phyloP scores from a whole-genome alignment of 1,284 basidiomycete genomes.

The Heimioporus retisporus region DNA sequence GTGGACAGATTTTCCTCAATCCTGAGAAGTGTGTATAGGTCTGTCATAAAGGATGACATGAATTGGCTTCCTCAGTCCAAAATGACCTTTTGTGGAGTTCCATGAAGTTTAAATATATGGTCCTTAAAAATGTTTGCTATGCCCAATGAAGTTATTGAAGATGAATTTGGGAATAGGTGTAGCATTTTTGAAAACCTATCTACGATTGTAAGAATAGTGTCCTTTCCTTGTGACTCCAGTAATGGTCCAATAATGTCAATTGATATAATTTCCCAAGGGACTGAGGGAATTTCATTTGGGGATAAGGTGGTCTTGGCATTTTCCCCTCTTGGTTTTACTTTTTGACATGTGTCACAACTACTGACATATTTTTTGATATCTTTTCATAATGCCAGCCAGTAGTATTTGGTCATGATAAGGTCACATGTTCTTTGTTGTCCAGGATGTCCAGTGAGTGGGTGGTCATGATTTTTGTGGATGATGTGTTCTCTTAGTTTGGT shows the following conservation, averaged over 20 bases:
- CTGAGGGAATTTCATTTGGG: background rate
- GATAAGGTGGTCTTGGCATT: background rate
- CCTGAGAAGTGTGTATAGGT: conserved; percentile 23
- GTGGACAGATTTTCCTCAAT: no score
- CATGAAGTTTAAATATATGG: conserved; percentile 42
- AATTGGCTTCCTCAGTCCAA: conserved; percentile 46
- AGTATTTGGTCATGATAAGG: conserved; percentile 1
- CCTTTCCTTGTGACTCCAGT: conserved; percentile 42
- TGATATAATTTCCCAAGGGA: background rate
- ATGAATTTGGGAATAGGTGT: background rate
- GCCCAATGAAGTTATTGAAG: background rate
- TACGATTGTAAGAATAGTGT: conserved; percentile 50
- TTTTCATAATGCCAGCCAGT: background rate
- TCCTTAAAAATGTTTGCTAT: conserved; percentile 2
- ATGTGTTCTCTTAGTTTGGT: no score
- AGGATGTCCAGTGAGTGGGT: background rate
- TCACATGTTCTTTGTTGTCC: background rate
- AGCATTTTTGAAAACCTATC: conserved; percentile 45
- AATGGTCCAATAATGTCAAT: conserved; percentile 25
- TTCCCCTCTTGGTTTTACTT: background rate
- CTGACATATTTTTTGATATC: background rate
- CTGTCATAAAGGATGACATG: conserved; percentile 40
- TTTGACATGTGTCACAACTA: conserved; percentile 9
- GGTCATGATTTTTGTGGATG: no score
- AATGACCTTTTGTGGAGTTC: background rate